phyloP scores from a whole-genome alignment of 2,329 filamentous ascomycete genomes.

The Tolypocladium ophioglossoides region DNA sequence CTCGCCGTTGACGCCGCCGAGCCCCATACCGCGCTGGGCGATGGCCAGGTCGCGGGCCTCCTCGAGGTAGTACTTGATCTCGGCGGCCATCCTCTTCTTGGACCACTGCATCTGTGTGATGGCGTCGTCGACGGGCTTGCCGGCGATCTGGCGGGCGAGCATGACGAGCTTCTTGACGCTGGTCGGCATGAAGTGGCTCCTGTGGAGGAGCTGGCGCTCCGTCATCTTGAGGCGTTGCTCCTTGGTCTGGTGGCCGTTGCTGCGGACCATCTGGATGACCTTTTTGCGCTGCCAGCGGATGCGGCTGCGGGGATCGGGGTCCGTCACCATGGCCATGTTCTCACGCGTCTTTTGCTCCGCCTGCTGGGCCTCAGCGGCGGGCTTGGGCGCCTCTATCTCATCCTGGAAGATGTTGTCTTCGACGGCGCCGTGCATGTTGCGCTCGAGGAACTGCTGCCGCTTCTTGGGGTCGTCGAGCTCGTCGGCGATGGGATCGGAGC shows the following conservation, averaged over 20 bases:
- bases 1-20: conserved; percentile 38
- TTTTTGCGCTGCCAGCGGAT: conserved; percentile 74
- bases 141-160: conserved; percentile 77
- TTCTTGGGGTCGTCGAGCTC: conserved; percentile 32
- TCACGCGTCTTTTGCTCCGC: conserved; percentile 29
- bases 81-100: conserved; percentile 81
- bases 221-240: conserved; percentile 56
- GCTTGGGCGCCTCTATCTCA: conserved; percentile 30
- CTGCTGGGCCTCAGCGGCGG: conserved; percentile 12
- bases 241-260: conserved; percentile 41
- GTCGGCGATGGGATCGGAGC: conserved; percentile 12
- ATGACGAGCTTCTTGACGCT: conserved; percentile 85
- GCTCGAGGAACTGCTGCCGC: conserved; percentile 29
- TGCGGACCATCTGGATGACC: conserved; percentile 64
- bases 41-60: conserved; percentile 74
- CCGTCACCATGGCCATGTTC: conserved; percentile 52
- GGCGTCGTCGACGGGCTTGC: conserved; percentile 89
- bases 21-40: conserved; percentile 73
- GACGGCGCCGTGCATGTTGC: conserved; percentile 29
- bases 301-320: conserved; percentile 65
- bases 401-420: conserved; percentile 55
- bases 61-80: conserved; percentile 70
- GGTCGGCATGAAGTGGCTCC: conserved; percentile 68
- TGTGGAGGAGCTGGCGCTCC: conserved; percentile 43
- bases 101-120: conserved; percentile 92